Evolutionary conservation across 192 early-diverging fungal genomes (phyloP).

Genomic region (Diversispora epigaea): DNA sequence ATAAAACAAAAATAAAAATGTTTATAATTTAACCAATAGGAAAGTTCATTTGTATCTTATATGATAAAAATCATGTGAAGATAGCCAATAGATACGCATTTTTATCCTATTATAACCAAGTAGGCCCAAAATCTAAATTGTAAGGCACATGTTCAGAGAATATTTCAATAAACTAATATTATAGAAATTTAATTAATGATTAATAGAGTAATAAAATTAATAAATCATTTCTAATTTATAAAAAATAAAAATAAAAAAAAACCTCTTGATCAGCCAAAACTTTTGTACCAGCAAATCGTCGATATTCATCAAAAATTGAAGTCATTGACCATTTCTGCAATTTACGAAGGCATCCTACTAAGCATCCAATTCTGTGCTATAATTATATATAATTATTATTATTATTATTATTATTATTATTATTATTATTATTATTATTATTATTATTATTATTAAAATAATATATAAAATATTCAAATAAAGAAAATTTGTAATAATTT

Average conservation of each 20-base stretch:
- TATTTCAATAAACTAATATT: slow-evolving; percentile 54
- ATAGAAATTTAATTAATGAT: background rate
- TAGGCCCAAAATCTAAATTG: slow-evolving; percentile 46
- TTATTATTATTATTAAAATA: background rate
- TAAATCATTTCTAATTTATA: background rate
- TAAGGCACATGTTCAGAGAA: slow-evolving; percentile 52
- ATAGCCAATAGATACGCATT: too few species aligned
- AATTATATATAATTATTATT: background rate
- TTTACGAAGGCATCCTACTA: slow-evolving; percentile 92
- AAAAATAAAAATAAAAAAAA: slow-evolving; percentile 9
- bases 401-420: background rate
- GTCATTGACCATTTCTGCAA: slow-evolving; percentile 96
- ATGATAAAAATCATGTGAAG: too few species aligned
- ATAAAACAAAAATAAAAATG: too few species aligned
- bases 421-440: background rate
- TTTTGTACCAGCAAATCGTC: slow-evolving; percentile 88
- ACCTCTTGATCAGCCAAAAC: slow-evolving; percentile 94
- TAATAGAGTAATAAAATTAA: background rate
- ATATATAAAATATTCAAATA: background rate
- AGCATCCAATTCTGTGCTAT: slow-evolving; percentile 87
- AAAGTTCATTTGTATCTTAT: too few species aligned
- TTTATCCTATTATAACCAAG: slow-evolving; percentile 48
- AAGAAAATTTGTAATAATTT: slow-evolving; percentile 1
- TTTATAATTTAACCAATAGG: too few species aligned
- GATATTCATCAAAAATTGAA: slow-evolving; percentile 96